Evolutionary conservation across 768 basidiomycete genomes (phyloP), one percentile per base, ranked within the genome.

Genomic region (Amanita rimosa): DNA sequence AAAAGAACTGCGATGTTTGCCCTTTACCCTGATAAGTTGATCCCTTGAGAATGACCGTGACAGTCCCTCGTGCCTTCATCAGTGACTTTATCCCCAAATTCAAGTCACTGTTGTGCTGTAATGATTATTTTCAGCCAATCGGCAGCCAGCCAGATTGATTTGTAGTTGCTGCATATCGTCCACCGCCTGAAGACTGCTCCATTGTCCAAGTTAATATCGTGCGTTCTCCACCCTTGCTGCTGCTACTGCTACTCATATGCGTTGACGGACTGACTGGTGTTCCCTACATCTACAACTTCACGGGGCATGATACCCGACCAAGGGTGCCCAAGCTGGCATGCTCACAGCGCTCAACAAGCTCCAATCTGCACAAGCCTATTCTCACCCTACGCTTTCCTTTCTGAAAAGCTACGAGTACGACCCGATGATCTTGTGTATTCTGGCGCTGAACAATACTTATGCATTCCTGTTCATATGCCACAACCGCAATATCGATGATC

Each of bases 281-380:
- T 8, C 27, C 33, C 11, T 24, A n/a, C n/a, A n/a, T 4, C n/a
- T 40, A 13, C 44, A 90, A 86, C 66, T 93, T 6, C 83, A 93
- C 57, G 88, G 87, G 2, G 78, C 85, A 1, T 76, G 89, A 27
- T 90, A 72, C 55, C 89, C 89, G 0, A 90, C 87, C 0, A 54
- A 58, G 0, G 68, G 70, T 1, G 71, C 75, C 9, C 60, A 70
- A 1, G 54, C 57, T 8, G 49, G 52, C 26, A 84, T 85, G 7
- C 53, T 61, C 14, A 52, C 58, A 3, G 71, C 81, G 0, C 56
- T 92, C 7, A 51, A 58, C 5, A 84, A 83, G 53, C 66, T 91
- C 0, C 58, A 76, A 50, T 57, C 68, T 0, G 81, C 70, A 7
- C 57, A 62, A 0, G 55, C 63, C 1, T 79, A 72, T 57, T 62